Evolutionary conservation across 2,329 filamentous ascomycete genomes (phyloP).

Genomic region (Neodidymelliopsis sp.): DNA sequence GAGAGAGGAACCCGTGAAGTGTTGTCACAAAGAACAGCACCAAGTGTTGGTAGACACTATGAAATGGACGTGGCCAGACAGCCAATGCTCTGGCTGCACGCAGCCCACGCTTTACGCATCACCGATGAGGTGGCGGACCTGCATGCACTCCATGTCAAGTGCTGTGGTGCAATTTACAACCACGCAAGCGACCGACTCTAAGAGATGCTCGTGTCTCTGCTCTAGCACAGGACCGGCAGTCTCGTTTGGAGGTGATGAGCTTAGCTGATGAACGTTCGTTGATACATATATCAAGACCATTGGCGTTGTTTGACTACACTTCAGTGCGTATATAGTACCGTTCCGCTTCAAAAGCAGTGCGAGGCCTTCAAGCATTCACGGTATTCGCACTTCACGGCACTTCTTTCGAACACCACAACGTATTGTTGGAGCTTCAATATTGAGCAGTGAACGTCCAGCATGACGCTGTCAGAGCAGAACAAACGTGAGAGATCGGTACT

Average conservation of each 20-base stretch:
- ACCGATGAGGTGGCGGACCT: not conserved
- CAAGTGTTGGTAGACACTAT: not conserved
- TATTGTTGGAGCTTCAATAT: no score
- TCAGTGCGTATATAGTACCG: not conserved
- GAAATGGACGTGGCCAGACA: not conserved
- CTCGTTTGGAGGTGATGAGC: slow-evolving; percentile 3
- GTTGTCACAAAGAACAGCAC: no score
- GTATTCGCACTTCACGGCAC: not conserved
- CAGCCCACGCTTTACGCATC: not conserved
- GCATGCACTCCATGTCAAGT: no score
- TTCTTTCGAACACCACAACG: no score
- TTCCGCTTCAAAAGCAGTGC: not conserved
- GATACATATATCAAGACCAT: not conserved
- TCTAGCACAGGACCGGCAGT: not conserved
- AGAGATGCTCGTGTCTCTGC: not conserved
- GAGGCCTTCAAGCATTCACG: not conserved
- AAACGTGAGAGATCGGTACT: not conserved
- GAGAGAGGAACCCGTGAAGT: slow-evolving; percentile 55
- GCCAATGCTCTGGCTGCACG: not conserved
- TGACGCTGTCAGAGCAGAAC: not conserved
- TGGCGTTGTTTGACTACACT: not conserved
- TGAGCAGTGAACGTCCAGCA: no score
- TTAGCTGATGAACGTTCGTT: not conserved
- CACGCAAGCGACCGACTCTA: not conserved
- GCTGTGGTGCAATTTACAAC: not conserved